These are phyloP conservation scores for Sechiopsis laciniata DNA, from an alignment of 306 rosid genomes.

Conservation along the genomic window DNA sequence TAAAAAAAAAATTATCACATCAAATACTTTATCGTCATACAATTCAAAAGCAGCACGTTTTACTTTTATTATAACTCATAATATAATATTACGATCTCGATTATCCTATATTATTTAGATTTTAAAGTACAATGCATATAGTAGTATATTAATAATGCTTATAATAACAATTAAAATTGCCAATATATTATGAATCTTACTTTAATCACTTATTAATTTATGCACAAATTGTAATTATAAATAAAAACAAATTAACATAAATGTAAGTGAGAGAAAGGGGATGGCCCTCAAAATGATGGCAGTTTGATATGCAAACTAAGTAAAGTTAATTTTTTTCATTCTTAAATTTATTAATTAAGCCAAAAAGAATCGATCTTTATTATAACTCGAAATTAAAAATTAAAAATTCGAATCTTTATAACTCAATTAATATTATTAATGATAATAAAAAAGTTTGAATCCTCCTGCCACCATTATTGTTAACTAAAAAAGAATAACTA, in stretches of 20 bases:
- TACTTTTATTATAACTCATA: neutral
- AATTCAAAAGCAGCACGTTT: neutral
- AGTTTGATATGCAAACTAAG: slow-evolving; percentile 64
- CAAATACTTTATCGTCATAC: neutral
- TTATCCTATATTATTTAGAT: slow-evolving; percentile 1
- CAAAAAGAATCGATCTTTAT: too few species aligned
- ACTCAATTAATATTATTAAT: too few species aligned
- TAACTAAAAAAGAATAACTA: too few species aligned
- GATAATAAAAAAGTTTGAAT: too few species aligned
- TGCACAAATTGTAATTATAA: slow-evolving; percentile 1
- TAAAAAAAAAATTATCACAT: neutral
- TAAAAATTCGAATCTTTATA: too few species aligned
- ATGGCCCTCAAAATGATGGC: slow-evolving; percentile 67
- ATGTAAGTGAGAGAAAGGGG: slow-evolving; percentile 1
- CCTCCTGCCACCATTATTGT: too few species aligned
- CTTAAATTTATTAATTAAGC: too few species aligned
- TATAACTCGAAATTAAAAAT: too few species aligned
- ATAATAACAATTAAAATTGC: neutral
- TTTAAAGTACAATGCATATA: neutral
- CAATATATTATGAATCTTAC: neutral
- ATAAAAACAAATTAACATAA: neutral
- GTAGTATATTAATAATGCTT: neutral
- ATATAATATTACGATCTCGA: neutral
- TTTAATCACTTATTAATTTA: neutral
- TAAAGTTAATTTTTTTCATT: too few species aligned